Percentiles rank a stretch among this genome's conserved stretches.
Evolutionary conservation across 1,284 basidiomycete genomes (phyloP).

Genomic region (Farysia itapuensis): DNA sequence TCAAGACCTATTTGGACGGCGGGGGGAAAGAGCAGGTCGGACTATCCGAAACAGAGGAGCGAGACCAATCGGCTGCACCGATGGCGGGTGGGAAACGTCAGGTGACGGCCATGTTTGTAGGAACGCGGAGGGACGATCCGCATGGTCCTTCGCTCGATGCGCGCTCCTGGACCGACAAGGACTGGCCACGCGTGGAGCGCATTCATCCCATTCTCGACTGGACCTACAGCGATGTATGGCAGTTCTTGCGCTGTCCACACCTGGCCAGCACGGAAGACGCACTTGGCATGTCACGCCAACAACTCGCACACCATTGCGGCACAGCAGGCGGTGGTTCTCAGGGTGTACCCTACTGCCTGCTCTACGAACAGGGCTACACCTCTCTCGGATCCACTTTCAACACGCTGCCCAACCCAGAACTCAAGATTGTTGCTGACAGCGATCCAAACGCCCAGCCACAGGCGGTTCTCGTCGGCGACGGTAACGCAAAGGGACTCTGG

Average conservation of each 20-base stretch:
- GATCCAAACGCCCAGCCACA: not conserved
- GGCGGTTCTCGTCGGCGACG: constrained; percentile 12
- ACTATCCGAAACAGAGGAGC: not conserved
- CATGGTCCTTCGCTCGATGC: constrained; percentile 66
- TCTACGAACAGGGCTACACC: constrained; percentile 95
- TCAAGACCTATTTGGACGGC: constrained; percentile 69
- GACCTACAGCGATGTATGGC: constrained; percentile 87
- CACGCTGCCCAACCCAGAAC: constrained; percentile 85
- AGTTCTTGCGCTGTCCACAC: constrained; percentile 73
- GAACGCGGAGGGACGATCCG: constrained; percentile 83
- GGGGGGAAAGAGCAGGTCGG: constrained; percentile 56
- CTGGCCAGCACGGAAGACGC: constrained; percentile 62
- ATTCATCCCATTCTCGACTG: constrained; percentile 96
- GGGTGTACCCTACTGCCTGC: constrained; percentile 69
- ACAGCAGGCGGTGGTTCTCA: constrained; percentile 20
- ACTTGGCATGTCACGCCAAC: constrained; percentile 41
- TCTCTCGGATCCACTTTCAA: constrained; percentile 93
- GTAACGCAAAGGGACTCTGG: constrained; percentile 59
- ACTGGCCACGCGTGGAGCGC: constrained; percentile 86
- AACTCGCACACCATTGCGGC: constrained; percentile 4
- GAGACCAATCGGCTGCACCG: not conserved
- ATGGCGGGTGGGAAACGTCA: constrained; percentile 3
- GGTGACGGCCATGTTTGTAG: constrained; percentile 80
- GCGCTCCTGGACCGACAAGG: constrained; percentile 57
- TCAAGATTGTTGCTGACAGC: constrained; percentile 61